Percentiles rank a stretch among this genome's conserved stretches.
These are phyloP conservation scores for Pichia exigua DNA, from an alignment of 805 yeast species.

Conservation along the genomic window DNA sequence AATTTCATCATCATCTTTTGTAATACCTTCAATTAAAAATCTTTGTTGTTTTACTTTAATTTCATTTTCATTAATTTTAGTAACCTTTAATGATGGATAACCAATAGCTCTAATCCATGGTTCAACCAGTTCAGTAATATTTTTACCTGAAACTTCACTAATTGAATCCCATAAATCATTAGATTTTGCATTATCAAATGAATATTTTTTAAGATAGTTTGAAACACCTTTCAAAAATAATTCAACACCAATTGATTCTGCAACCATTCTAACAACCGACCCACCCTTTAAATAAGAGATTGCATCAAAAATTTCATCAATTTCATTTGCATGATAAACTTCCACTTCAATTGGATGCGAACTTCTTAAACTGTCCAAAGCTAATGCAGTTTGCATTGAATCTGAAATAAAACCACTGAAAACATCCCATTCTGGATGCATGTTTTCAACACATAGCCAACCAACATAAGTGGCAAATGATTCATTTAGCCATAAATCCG, in stretches of 20 bases:
- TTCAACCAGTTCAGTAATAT: constrained; percentile 52
- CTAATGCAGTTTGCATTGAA: constrained; percentile 43
- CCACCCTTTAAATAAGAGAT: constrained; percentile 81
- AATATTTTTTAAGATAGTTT: constrained; percentile 51
- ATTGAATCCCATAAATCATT: constrained; percentile 66
- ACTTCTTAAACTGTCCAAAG: constrained; percentile 48
- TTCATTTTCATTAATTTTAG: constrained; percentile 25
- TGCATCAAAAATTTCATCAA: constrained; percentile 75
- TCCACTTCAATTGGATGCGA: constrained; percentile 83
- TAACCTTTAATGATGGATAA: constrained; percentile 57
- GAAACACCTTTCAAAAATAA: constrained; percentile 68
- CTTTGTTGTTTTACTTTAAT: constrained; percentile 48
- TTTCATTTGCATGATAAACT: constrained; percentile 69
- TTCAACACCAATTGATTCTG: constrained; percentile 62
- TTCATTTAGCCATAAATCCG: constrained; percentile 82
- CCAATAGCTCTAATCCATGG: constrained; percentile 72
- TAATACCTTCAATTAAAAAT: constrained; percentile 52
- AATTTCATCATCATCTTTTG: constrained; percentile 47
- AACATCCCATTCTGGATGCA: constrained; percentile 78
- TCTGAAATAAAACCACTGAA: constrained; percentile 49
- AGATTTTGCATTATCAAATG: constrained; percentile 66
- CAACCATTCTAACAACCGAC: constrained; percentile 68
- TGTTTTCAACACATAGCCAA: constrained; percentile 56
- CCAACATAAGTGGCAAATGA: constrained; percentile 89
- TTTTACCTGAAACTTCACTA: constrained; percentile 52